These are phyloP conservation scores for Didymella glomerata DNA, from an alignment of 2,329 filamentous ascomycete species.

Conservation along the genomic window DNA sequence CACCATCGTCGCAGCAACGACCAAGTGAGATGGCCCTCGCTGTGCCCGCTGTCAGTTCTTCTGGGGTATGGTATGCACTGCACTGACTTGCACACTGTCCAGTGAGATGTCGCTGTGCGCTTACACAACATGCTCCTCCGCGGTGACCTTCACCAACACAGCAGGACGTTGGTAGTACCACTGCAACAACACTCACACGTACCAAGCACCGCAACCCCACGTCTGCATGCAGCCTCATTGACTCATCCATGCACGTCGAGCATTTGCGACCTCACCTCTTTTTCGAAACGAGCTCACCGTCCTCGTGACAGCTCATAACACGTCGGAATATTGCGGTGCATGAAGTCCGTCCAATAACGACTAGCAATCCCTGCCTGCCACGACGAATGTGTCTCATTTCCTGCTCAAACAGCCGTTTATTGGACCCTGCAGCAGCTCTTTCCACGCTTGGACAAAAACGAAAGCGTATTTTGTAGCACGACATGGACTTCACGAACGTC, in stretches of 20 bases:
- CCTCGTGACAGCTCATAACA: slow-evolving; percentile 33
- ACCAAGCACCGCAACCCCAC: not conserved
- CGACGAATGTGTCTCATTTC: slow-evolving; percentile 20
- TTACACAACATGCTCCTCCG: slow-evolving; percentile 19
- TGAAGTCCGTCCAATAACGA: slow-evolving; percentile 16
- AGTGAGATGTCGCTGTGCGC: slow-evolving; percentile 2
- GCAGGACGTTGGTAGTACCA: not conserved
- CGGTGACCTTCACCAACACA: slow-evolving; percentile 10
- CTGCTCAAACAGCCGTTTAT: slow-evolving; percentile 27
- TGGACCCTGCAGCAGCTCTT: slow-evolving; percentile 42
- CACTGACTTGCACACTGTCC: slow-evolving; percentile 29
- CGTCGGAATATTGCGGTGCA: slow-evolving; percentile 25
- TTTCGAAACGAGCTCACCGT: slow-evolving; percentile 21
- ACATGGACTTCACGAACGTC: slow-evolving; percentile 17
- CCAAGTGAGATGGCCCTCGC: slow-evolving; percentile 12
- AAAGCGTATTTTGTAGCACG: slow-evolving; percentile 26
- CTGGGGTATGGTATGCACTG: slow-evolving; percentile 24
- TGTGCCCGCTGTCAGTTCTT: slow-evolving; percentile 19
- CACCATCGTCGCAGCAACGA: slow-evolving; percentile 20
- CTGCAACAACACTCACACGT: slow-evolving; percentile 8
- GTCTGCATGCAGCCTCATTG: slow-evolving; percentile 9
- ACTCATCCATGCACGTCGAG: slow-evolving; percentile 12
- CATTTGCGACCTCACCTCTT: slow-evolving; percentile 11
- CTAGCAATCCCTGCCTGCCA: slow-evolving; percentile 23
- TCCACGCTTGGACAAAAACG: slow-evolving; percentile 17